A percentile compares a stretch with the other conserved stretches of the same genome.
Evolutionary conservation across 495 filamentous ascomycete genomes (phyloP).

Genomic region (Choiromyces venosus): DNA sequence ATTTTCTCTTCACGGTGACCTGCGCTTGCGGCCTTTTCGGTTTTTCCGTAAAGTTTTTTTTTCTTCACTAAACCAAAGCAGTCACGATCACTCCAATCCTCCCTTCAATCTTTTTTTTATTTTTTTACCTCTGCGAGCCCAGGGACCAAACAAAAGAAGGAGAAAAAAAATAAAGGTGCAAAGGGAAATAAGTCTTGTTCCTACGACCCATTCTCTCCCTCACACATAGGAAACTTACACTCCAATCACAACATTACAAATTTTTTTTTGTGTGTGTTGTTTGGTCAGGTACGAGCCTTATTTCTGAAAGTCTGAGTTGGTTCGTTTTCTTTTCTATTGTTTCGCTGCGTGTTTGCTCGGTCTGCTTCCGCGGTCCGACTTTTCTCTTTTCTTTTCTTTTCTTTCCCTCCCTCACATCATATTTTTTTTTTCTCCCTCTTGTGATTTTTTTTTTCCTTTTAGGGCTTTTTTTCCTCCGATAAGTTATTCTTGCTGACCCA

Average conservation of each 20-base stretch:
- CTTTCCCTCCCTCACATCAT: neutral
- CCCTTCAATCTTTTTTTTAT: neutral
- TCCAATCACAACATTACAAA: neutral
- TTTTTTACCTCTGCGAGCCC: conserved; percentile 15
- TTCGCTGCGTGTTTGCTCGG: neutral
- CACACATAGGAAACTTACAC: neutral
- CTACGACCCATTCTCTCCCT: conserved; percentile 10
- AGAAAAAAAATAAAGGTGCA: conserved; percentile 13
- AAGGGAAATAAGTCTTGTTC: conserved; percentile 25
- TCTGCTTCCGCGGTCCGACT: neutral
- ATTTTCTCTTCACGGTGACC: conserved; percentile 21
- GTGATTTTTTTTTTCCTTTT: conserved; percentile 32
- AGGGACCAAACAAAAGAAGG: conserved; percentile 25
- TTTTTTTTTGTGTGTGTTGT: neutral
- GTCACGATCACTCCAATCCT: conserved; percentile 38
- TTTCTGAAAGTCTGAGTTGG: neutral
- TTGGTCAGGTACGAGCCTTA: conserved; percentile 1
- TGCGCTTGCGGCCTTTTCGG: conserved; percentile 27
- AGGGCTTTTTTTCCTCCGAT: conserved; percentile 11
- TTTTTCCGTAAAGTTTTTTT: conserved; percentile 19
- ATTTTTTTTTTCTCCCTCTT: conserved; percentile 19
- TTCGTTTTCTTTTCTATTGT: conserved; percentile 1
- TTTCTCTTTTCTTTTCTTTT: neutral
- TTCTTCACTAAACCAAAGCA: conserved; percentile 34
- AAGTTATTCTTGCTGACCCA: conserved; percentile 35